Conservation (phyloP, 495 filamentous ascomycete genomes). For the Lophiotrema nucula region DNA sequence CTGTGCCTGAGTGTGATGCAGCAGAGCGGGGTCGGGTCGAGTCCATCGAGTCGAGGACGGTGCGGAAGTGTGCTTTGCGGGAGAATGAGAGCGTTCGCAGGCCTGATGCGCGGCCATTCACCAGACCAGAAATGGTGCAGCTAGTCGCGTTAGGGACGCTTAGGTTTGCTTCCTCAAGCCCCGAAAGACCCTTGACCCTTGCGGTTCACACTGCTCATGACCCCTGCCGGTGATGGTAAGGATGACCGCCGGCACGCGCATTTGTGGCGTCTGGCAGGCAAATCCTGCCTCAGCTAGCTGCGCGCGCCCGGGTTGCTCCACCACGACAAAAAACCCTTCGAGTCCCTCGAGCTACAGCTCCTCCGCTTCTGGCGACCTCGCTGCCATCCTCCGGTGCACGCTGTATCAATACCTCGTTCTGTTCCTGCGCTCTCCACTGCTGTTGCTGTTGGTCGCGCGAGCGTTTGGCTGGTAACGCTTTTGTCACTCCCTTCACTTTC, state of each 20-base stretch:
- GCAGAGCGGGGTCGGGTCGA: too few species aligned
- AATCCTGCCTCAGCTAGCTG: background rate
- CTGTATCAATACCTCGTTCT: background rate
- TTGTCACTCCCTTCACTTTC: background rate
- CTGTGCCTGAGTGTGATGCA: too few species aligned
- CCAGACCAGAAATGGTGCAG: too few species aligned
- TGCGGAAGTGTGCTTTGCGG: too few species aligned
- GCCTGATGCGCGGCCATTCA: too few species aligned
- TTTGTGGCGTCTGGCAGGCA: background rate
- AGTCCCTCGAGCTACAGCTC: background rate
- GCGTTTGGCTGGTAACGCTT: background rate
- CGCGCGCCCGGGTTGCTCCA: background rate
- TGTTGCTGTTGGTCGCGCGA: background rate
- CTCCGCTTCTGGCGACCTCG: constrained; percentile 1
- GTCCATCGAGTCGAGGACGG: too few species aligned
- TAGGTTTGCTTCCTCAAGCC: background rate
- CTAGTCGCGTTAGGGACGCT: too few species aligned
- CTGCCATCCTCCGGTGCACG: background rate
- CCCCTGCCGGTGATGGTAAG: too few species aligned
- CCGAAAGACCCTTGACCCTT: background rate
- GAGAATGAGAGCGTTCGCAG: too few species aligned
- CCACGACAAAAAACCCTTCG: constrained; percentile 5
- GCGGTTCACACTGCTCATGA: too few species aligned
- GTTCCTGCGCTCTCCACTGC: background rate
- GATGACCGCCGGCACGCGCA: background rate